Base-by-base conservation (phyloP, 2,329 filamentous ascomycete genomes). In the Arthrobotrys sinensis region DNA sequence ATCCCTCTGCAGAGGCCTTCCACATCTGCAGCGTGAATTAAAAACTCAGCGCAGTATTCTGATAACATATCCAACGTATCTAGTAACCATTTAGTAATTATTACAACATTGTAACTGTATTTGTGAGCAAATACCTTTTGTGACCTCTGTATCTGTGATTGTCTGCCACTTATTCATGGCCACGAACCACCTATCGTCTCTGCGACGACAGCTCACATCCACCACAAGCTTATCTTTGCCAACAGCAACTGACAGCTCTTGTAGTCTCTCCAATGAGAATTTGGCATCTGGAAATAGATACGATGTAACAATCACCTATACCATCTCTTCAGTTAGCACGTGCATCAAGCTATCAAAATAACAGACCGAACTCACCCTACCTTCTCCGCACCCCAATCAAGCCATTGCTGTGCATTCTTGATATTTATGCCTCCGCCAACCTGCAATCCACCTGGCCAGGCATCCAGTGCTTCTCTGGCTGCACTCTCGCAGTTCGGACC, bases 131-230 rank as follows among this genome's bases (percentile, higher is more conserved):
- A 79, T 85, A 94, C 95, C 92, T 87, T 92, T 87, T 80, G 91
- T 95, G 80, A 99, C 90, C 83, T 97, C 93, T 90, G 97, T 97
- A 82, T 97, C 93, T 0, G 96, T 98, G 70, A 98, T 91, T 0
- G 93, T 97, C 87, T 98, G 96, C 96, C 96, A 99, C 84, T 97
- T 97, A 85, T 99, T 93, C 91, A 97, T 99, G 69, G 96, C 95
- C n/a, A 99, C 96, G 82, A 92, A 94, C 96, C 96, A 99, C 45
- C 87, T 91, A 70, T 91, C 87, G 43, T 88, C 92, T 77, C 90
- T 91, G 75, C 91, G 88, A 64, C 96, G 90, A 83, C 96, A 99
- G 85, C 94, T 97, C 24, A 99, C 88, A 83, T 99, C 96, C 83
- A 99, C 94, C 81, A 99, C 95, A 60, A 99, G 89, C 85, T 93